Percentiles rank a stretch among this genome's conserved stretches.
phyloP scores from a whole-genome alignment of 129 eudicot species.

The Deinandra increscens region DNA sequence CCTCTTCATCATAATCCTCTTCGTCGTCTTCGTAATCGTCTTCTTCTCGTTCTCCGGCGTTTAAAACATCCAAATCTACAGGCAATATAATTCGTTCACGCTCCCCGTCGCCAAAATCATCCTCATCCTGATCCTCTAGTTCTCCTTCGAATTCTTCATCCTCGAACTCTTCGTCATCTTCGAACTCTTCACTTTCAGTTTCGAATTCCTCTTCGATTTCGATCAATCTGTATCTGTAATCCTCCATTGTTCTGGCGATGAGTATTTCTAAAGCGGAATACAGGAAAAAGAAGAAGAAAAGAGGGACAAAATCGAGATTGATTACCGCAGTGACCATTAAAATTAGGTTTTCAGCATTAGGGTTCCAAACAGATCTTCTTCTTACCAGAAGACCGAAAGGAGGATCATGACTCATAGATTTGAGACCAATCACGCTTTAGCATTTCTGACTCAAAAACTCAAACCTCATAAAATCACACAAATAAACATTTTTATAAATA shows the following conservation, averaged over 20 bases:
- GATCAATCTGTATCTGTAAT: constrained; percentile 23
- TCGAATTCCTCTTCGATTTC: constrained; percentile 17
- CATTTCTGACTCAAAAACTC: background rate
- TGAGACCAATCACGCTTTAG: background rate
- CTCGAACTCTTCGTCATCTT: constrained; percentile 1
- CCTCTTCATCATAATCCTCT: constrained; percentile 24
- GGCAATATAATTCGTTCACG: constrained; percentile 1
- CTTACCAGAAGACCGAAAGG: background rate
- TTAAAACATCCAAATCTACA: background rate
- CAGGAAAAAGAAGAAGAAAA: constrained; percentile 23
- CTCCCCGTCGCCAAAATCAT: background rate
- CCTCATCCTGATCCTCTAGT: background rate
- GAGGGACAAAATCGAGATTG: constrained; percentile 24
- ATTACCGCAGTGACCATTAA: constrained; percentile 20
- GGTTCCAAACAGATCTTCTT: background rate
- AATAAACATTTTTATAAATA: no score
- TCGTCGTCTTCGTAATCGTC: background rate
- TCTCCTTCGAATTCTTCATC: constrained; percentile 4
- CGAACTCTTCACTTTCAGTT: constrained; percentile 13
- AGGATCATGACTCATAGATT: background rate
- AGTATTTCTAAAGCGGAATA: constrained; percentile 20
- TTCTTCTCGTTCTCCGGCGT: background rate
- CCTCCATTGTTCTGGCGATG: constrained; percentile 24
- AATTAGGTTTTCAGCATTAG: constrained; percentile 14
- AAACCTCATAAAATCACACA: background rate